A percentile compares a stretch with the other conserved stretches of the same genome.
Conservation (phyloP, 2,329 filamentous ascomycete genomes). For the Fusarium longipes region DNA sequence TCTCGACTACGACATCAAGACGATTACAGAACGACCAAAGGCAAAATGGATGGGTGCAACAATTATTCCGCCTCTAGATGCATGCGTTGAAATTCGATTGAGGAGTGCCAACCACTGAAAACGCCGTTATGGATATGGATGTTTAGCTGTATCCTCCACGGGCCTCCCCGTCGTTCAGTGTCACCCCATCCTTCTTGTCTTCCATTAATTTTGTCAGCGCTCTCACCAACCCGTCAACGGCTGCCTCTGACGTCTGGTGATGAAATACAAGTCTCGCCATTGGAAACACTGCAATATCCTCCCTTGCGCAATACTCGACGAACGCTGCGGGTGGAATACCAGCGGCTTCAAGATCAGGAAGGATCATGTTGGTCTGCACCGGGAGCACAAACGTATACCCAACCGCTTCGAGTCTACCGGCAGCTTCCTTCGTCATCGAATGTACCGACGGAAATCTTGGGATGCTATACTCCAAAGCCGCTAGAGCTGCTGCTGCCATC, state of each 20-base stretch:
- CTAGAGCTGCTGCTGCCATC: constrained; percentile 73
- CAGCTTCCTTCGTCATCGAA: constrained; percentile 32
- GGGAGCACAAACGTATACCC: constrained; percentile 43
- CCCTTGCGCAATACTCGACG: constrained; percentile 32
- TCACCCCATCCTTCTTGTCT: constrained; percentile 15
- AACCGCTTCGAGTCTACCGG: constrained; percentile 8
- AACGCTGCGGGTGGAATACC: constrained; percentile 39
- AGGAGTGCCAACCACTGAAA: not conserved
- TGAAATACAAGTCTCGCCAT: constrained; percentile 37
- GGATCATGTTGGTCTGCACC: constrained; percentile 46
- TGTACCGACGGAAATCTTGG: constrained; percentile 41
- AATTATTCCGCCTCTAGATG: constrained; percentile 48
- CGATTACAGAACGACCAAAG: constrained; percentile 53
- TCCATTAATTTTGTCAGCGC: constrained; percentile 30
- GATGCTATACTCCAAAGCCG: constrained; percentile 62
- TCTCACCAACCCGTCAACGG: constrained; percentile 18
- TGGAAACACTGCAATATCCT: constrained; percentile 24
- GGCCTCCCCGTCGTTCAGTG: constrained; percentile 11
- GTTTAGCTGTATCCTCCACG: constrained; percentile 25
- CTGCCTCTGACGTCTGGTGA: constrained; percentile 34
- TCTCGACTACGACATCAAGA: constrained; percentile 64
- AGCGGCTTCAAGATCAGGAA: constrained; percentile 37
- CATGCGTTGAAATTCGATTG: constrained; percentile 45
- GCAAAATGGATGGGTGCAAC: constrained; percentile 59
- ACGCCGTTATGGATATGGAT: not conserved